These are phyloP conservation scores for Pythium rishiriense DNA, from an alignment of 352 stramenopile genomes.

Conservation along the genomic window DNA sequence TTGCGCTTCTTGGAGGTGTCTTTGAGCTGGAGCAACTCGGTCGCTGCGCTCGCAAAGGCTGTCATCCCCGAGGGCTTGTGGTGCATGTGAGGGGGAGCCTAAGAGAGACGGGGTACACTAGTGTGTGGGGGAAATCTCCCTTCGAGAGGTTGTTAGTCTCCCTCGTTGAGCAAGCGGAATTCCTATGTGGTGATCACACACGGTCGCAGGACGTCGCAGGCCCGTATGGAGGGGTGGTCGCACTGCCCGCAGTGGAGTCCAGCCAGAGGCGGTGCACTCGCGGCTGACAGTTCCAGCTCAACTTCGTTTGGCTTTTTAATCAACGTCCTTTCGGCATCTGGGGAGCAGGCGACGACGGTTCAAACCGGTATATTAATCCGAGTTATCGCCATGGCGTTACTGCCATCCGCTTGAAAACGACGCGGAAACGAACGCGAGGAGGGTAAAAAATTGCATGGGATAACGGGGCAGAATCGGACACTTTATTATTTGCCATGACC, in stretches of 20 bases:
- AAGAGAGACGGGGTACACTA: neutral
- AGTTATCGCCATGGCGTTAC: constrained; percentile 1
- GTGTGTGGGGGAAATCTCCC: too few species aligned
- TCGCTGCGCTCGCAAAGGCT: neutral
- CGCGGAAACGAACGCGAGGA: too few species aligned
- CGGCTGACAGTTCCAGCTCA: neutral
- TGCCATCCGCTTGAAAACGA: too few species aligned
- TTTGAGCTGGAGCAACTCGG: neutral
- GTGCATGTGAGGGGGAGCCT: neutral
- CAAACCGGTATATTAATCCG: neutral
- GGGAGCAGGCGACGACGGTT: too few species aligned
- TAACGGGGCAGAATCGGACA: too few species aligned
- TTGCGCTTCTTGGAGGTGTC: neutral
- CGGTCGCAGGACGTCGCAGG: neutral
- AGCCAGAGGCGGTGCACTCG: neutral
- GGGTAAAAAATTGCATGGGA: too few species aligned
- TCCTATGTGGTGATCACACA: neutral
- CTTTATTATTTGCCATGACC: too few species aligned
- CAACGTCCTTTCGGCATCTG: neutral
- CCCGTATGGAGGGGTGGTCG: neutral
- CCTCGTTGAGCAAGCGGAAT: too few species aligned
- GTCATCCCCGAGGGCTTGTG: neutral
- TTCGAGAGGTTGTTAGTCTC: too few species aligned
- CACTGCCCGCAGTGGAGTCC: neutral
- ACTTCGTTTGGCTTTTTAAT: constrained; percentile 2